Evolutionary conservation across 495 filamentous ascomycete species (phyloP), one percentile per base, ranked within the genome.

Genomic region (Echria macrotheca): DNA sequence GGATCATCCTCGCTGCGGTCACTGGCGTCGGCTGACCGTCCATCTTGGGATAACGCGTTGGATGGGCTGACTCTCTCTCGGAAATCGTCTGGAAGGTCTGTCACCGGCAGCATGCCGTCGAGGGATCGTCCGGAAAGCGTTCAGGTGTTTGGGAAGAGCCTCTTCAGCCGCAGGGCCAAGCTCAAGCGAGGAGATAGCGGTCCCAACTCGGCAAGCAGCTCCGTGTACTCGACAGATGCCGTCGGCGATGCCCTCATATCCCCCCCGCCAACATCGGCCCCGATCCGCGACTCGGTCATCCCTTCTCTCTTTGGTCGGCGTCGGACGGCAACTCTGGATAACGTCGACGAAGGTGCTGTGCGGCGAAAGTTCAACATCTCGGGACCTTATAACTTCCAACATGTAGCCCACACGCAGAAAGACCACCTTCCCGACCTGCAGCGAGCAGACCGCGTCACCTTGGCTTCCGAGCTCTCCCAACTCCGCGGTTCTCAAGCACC

Each of bases 331-430:
- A 73, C 50, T 19, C 62, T 57, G 60, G 65, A 57, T 35, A 57
- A 47, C 5, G 50, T 59, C 11, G 55, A 55, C 33, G 61, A 64
- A 41, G 39, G 53, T 14, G 43, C 46, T 19, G 39, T 60, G 21
- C 58, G 57, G 35, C 69, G 56, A 59, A 70, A 65, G 57, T 44
- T 69, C 49, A 56, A 73, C 37, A 95, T 95, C 42, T 95, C 89
- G 0, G 80, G 78, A 18, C 89, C 89, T 4, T 95, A 86, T 65
- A 85, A 91, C 65, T 95, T 95, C 58, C 87, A 91, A 55, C 89
- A 95, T 64, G 67, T 95, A 37, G 85, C 85, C 19, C 87, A 94
- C 61, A 88, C 84, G 12, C 78, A 77, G 29, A 80, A 77, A 18
- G 69, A 82, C 11, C 78, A 85, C 47, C 73, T 87, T 38, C 72